Evolutionary conservation across 176 grass and related monocot genomes (phyloP), one percentile per base, ranked within the genome.

Genomic region (Zea luxurians): DNA sequence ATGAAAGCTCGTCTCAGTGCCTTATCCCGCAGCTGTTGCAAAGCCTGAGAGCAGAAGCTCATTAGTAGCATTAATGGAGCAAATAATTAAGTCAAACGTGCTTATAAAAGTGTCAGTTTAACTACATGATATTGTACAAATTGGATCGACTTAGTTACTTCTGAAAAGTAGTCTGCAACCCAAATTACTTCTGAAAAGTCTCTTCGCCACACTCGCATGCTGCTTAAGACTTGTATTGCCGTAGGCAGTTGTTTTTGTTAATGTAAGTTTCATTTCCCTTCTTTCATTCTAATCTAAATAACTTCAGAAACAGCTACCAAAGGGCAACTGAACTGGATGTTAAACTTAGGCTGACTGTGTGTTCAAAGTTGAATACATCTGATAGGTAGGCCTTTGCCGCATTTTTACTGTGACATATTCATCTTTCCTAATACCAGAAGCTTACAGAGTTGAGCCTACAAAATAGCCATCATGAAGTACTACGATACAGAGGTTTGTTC

Each of bases 1-100:
- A 95, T 38, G 68, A 78, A 81, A 5, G 81, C 83, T 85, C 96
- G 76, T 46, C 5, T 77, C 46, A 99, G 68, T 62, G 92, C 92
- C 66, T 95, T 99, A 38, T 80, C 88, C 73, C 84, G 83, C 80
- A 99, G 85, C 37, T 92, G 85, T 60, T 89, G 83, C 54, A 99
- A 70, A 45, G 83, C 90, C 92, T 95, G 72, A 17, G 17, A 74
- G 79, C 2, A 58, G 49, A 68, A 44, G 5, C 27, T 17, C 2
- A 60, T 89, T 61, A 78, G 73, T 61, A 17, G 70, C 13, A 35
- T 70, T 20, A 83, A 49, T 45, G 42, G 17, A 10, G n/a, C 2
- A 6, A 11, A 18, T 66, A 5, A 50, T 60, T 2, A 6, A 37
- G 18, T 54, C 3, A 63, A 71, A 52, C 2, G 9, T 16, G 10